These are phyloP conservation scores for Myrmaecium sp. DNA, from an alignment of 2,329 filamentous ascomycete species.

Conservation along the genomic window DNA sequence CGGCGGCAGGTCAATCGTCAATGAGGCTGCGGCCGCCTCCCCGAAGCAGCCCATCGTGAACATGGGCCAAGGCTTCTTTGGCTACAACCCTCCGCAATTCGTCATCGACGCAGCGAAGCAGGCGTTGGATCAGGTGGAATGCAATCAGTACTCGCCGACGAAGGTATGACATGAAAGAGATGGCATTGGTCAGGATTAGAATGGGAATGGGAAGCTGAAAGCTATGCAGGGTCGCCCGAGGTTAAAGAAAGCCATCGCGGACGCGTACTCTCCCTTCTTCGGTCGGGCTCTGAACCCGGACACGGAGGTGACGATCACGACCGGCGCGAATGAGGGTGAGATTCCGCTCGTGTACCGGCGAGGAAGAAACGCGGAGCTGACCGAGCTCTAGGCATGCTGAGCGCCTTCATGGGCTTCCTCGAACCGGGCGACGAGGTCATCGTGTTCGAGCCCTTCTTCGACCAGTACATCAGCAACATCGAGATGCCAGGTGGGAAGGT, in stretches of 20 bases:
- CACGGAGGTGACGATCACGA: constrained; percentile 88
- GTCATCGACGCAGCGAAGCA: constrained; percentile 82
- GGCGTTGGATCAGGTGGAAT: constrained; percentile 79
- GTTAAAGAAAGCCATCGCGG: constrained; percentile 80
- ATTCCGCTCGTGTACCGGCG: not conserved
- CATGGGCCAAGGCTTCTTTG: constrained; percentile 64
- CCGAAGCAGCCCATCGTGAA: constrained; percentile 50
- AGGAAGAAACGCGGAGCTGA: constrained; percentile 3
- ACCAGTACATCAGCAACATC: constrained; percentile 98
- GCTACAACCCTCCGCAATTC: constrained; percentile 86
- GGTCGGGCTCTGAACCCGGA: constrained; percentile 69
- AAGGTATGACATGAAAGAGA: constrained; percentile 35
- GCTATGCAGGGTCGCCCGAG: constrained; percentile 53
- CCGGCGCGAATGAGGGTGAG: constrained; percentile 63
- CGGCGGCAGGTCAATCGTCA: constrained; percentile 49
- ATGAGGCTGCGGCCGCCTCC: constrained; percentile 47
- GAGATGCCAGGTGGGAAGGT: constrained; percentile 95
- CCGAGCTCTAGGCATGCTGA: constrained; percentile 56
- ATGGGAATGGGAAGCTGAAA: constrained; percentile 1
- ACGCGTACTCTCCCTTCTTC: constrained; percentile 84
- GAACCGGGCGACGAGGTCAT: constrained; percentile 93
- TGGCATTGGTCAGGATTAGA: not conserved
- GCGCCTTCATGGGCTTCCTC: constrained; percentile 94
- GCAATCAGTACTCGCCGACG: constrained; percentile 96
- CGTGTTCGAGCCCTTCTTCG: constrained; percentile 96